Evolutionary conservation across 1,139 yeast species (phyloP).

Genomic region (Debaryomyces sp.): DNA sequence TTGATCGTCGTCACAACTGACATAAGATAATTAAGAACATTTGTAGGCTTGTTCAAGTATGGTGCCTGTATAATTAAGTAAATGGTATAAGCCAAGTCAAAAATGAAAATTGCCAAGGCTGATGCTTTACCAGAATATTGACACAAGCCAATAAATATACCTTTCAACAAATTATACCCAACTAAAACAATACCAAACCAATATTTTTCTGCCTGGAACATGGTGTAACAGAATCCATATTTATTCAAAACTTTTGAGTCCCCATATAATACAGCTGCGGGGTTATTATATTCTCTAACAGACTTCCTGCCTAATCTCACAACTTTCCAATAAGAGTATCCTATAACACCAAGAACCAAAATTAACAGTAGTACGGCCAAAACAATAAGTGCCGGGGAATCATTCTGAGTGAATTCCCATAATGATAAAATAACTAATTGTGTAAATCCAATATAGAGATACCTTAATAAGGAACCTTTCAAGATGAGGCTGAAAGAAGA

Average conservation of each 20-base stretch:
- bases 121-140: constrained; percentile 74
- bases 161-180: constrained; percentile 57
- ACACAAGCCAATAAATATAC: constrained; percentile 66
- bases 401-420: constrained; percentile 72
- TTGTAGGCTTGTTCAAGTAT: constrained; percentile 72
- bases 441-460: constrained; percentile 74
- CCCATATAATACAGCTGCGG: constrained; percentile 79
- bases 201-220: constrained; percentile 72
- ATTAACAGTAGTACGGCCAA: constrained; percentile 66
- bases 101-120: constrained; percentile 61
- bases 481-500: constrained; percentile 55
- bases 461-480: constrained; percentile 70
- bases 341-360: constrained; percentile 55
- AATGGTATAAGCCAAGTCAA: constrained; percentile 65
- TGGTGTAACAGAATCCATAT: constrained; percentile 81
- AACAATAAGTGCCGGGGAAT: constrained; percentile 76
- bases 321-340: constrained; percentile 64
- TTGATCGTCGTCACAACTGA: constrained; percentile 66
- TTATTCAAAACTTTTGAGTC: constrained; percentile 63
- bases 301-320: constrained; percentile 59
- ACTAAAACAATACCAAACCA: constrained; percentile 73
- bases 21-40: constrained; percentile 64
- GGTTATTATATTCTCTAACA: constrained; percentile 56
- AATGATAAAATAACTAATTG: constrained; percentile 69
- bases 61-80: constrained; percentile 62